A percentile compares a stretch with the other conserved stretches of the same genome.
Evolutionary conservation across 2,329 filamentous ascomycete species (phyloP).

Genomic region (Talaromyces pinophilus): DNA sequence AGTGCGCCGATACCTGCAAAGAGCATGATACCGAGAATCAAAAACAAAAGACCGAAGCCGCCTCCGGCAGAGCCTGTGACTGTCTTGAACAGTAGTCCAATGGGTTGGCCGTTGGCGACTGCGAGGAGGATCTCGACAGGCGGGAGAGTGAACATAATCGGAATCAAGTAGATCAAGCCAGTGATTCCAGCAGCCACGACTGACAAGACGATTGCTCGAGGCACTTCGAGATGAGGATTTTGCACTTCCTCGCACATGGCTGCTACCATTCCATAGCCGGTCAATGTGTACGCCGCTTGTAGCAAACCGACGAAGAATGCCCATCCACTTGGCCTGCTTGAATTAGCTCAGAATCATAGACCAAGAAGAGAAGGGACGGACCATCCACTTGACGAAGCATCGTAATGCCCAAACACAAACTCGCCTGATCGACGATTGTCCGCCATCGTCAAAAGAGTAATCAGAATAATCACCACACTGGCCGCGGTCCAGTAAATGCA

Average conservation of each 20-base stretch:
- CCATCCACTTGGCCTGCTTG: slow-evolving; percentile 62
- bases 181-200: slow-evolving; percentile 68
- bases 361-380: slow-evolving; percentile 28
- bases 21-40: slow-evolving; percentile 74
- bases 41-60: slow-evolving; percentile 73
- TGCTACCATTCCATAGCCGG: slow-evolving; percentile 69
- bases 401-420: slow-evolving; percentile 69
- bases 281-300: slow-evolving; percentile 57
- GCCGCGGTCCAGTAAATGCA: slow-evolving; percentile 72
- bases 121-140: slow-evolving; percentile 63
- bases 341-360: not conserved
- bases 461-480: slow-evolving; percentile 68
- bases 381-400: slow-evolving; percentile 66
- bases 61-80: slow-evolving; percentile 72
- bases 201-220: slow-evolving; percentile 69
- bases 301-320: slow-evolving; percentile 71
- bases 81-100: slow-evolving; percentile 73
- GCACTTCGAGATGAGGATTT: slow-evolving; percentile 67
- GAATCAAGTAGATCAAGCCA: slow-evolving; percentile 68
- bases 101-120: slow-evolving; percentile 72
- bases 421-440: slow-evolving; percentile 58
- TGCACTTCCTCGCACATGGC: slow-evolving; percentile 74
- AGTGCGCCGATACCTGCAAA: slow-evolving; percentile 75
- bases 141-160: slow-evolving; percentile 74
- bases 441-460: slow-evolving; percentile 62